phyloP scores from a whole-genome alignment of 768 basidiomycete species.

The Lactarius indigo region DNA sequence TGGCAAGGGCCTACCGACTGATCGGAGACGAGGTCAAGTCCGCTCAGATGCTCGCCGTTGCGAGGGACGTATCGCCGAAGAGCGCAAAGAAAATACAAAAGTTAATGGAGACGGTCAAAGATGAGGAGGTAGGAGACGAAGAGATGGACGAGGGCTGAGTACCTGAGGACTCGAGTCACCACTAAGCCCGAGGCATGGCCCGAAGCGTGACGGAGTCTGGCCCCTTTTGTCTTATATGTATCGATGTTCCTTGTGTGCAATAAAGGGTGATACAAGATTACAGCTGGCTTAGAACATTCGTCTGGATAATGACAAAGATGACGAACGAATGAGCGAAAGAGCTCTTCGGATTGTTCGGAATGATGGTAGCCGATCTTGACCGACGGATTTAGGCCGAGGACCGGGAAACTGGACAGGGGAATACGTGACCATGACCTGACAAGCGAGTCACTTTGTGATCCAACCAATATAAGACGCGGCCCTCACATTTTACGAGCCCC shows the following conservation, averaged over 20 bases:
- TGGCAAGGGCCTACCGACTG: conserved; percentile 87
- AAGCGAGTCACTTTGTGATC: conserved; percentile 15
- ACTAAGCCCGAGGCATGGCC: background rate
- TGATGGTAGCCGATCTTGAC: conserved; percentile 22
- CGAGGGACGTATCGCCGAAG: conserved; percentile 93
- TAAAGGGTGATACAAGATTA: conserved; percentile 12
- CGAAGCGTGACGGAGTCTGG: background rate
- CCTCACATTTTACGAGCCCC: conserved; percentile 31
- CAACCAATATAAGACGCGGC: conserved; percentile 24
- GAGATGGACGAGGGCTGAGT: conserved; percentile 74
- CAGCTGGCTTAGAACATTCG: background rate
- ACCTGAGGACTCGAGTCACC: background rate
- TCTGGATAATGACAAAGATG: background rate
- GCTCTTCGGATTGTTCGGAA: conserved; percentile 16
- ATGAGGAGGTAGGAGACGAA: conserved; percentile 53
- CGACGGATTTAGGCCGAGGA: background rate
- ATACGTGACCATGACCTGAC: conserved; percentile 9
- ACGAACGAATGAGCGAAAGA: conserved; percentile 19
- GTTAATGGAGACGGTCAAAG: conserved; percentile 65
- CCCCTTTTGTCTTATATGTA: background rate
- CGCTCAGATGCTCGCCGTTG: conserved; percentile 81
- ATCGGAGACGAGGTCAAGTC: conserved; percentile 76
- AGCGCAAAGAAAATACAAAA: conserved; percentile 79
- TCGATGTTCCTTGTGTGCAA: conserved; percentile 10
- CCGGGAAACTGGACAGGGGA: conserved; percentile 1